Base-by-base conservation (phyloP, 176 grass and related monocot genomes). In the Oryza glumipatula region DNA sequence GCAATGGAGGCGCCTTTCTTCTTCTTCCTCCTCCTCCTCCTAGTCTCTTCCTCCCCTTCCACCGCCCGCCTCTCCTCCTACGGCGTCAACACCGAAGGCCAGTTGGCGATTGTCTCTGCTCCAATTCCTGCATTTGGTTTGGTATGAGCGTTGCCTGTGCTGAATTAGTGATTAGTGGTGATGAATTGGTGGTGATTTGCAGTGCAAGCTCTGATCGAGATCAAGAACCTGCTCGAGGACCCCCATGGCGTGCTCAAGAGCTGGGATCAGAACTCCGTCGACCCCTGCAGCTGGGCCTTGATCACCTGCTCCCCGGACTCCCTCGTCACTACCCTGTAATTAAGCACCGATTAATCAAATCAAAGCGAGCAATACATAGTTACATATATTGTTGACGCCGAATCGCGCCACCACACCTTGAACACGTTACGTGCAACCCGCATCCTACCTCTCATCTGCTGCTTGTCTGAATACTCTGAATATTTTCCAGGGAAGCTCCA, bases 241-340 rank as follows among this genome's bases (percentile, higher is more conserved):
- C 94, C 96, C 32, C 91, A 86, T 56, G 88, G 88, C 61, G 86
- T 84, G 85, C 83, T 99, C 85, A 87, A 91, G 78, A 94, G 81
- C 86, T 99, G 96, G 96, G 96, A 99, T 83, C 71, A 77, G 85
- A 49, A 84, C 90, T 93, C 94, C 24, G 96, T 91, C 15, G 96
- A 99, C 80, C 96, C 96, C 79, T 99, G 96, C 83, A 92, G 84
- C 86, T 99, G 92, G 91, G 58, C 86, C 65, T 91, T 88, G 82
- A 79, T 99, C 82, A 86, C 76, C 26, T 99, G 96, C 78, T 99
- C 94, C 4, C 30, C 78, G 1, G 88, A 94, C 46, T 76, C 68
- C 48, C 72, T 79, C 22, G 96, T 98, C 76, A 92, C 77, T 47
- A 33, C 66, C 71, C 76, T 98, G 96, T 98, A 86, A 88, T 44